Base-by-base conservation (phyloP, 768 basidiomycete species). In the Pleurotus tuber-regium region DNA sequence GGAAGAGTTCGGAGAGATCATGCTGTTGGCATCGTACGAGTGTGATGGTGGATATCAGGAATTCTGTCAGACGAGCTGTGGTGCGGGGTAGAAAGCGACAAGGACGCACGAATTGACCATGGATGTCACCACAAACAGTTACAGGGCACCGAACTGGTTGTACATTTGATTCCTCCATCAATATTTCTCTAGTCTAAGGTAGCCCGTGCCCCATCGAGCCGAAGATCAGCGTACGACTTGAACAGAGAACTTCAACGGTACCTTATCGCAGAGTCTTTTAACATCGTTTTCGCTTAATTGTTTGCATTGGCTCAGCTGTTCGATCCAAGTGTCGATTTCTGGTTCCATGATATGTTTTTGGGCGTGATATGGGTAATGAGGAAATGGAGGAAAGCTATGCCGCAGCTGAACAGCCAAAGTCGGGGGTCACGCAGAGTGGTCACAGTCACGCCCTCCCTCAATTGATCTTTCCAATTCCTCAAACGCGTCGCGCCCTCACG, bases 91-190 rank as follows among this genome's bases (percentile, higher is more conserved):
- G 63, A 65, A 53, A 59, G 57, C 44, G 28, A 50, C 24, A 21
- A 48, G 46, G 59, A 87, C 95, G 74, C 72, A 98, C 96, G 72
- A 99, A 99, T 84, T 99, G 97, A 42, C 97, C 97, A 67, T 99
- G 97, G 57, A 99, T 98, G 74, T 99, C 97, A 54, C 97, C 97
- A 65, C 97, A 99, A 54, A 99, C 97, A 43, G 97, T 99, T 59
- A 99, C 97, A 25, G 97, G 97, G 76, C 96, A 98, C 70, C 89
- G 79, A 50, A 99, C 97, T 18, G 95, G 95, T 71, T 98, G 96
- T 1, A 99, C 97, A 67, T 99, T 99, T 26, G 92, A 94, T 76
- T 99, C 97, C 64, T 97, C 96, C 89, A 97, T 95, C 68, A 99
- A 70, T 60, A 99, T 96, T 74, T 98, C 97, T 65, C 96, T 82